Evolutionary conservation across 331 rosid genomes (phyloP).

Genomic region (Quercus lobata): DNA sequence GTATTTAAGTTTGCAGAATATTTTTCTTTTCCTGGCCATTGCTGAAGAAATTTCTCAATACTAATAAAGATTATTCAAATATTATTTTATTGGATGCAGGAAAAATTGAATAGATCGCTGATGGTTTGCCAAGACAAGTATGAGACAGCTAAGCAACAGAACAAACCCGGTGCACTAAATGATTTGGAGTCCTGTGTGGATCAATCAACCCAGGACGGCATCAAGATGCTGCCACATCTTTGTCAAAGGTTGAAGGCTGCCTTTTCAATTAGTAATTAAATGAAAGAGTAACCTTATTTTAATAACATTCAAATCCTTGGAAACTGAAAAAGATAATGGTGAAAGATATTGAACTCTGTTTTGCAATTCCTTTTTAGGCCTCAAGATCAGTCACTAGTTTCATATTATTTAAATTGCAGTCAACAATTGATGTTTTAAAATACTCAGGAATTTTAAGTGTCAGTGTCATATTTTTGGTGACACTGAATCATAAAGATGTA

Average conservation of each 20-base stretch:
- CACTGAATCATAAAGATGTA: not conserved
- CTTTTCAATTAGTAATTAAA: conserved; percentile 35
- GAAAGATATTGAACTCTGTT: not conserved
- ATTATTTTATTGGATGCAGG: conserved; percentile 45
- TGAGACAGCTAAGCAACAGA: conserved; percentile 74
- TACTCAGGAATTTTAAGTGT: not conserved
- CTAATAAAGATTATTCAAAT: not conserved
- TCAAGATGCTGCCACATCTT: conserved; percentile 60
- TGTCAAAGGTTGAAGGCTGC: conserved; percentile 58
- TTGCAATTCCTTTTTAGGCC: not conserved
- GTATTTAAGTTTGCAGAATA: not conserved
- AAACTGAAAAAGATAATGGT: conserved; percentile 11
- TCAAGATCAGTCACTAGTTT: not conserved
- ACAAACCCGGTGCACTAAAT: conserved; percentile 38
- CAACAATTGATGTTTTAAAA: not conserved
- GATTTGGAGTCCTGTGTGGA: conserved; percentile 80
- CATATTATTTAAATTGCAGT: not conserved
- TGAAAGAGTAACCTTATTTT: not conserved
- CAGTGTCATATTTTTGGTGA: not conserved
- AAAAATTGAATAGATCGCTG: conserved; percentile 74
- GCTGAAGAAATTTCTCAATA: not conserved
- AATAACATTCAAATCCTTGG: not conserved
- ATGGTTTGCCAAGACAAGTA: conserved; percentile 95
- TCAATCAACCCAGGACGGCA: conserved; percentile 64
- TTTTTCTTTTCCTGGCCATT: not conserved